These are phyloP conservation scores for Rutidosis leptorrhynchoides DNA, from an alignment of 129 eudicot genomes.

Conservation along the genomic window DNA sequence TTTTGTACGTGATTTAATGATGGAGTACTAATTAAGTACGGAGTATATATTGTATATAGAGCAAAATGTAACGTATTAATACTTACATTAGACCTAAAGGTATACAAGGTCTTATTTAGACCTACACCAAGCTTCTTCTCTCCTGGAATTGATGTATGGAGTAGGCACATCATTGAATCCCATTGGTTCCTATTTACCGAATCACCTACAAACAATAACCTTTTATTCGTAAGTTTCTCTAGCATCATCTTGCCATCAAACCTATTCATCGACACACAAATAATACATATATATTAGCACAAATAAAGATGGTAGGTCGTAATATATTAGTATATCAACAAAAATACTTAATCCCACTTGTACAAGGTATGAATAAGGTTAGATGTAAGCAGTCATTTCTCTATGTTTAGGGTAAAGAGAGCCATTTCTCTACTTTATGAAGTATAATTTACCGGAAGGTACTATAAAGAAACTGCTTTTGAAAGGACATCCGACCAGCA, in stretches of 20 bases:
- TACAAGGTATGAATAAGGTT: too few relatives aligned
- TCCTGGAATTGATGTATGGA: constrained; percentile 46
- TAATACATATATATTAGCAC: constrained; percentile 9
- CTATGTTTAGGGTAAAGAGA: too few relatives aligned
- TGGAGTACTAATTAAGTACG: too few relatives aligned
- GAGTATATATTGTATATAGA: too few relatives aligned
- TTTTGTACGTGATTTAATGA: background rate
- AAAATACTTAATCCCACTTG: too few relatives aligned
- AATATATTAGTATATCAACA: too few relatives aligned
- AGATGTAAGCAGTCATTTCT: too few relatives aligned
- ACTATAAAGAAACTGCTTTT: too few relatives aligned
- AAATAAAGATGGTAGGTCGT: constrained; percentile 6
- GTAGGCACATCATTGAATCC: constrained; percentile 75
- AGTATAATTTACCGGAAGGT: too few relatives aligned
- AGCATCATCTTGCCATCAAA: constrained; percentile 54
- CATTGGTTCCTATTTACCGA: constrained; percentile 74
- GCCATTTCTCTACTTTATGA: too few relatives aligned
- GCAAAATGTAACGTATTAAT: background rate
- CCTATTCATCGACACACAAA: constrained; percentile 29
- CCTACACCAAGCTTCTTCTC: constrained; percentile 25
- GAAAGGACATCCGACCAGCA: too few relatives aligned
- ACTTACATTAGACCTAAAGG: constrained; percentile 48
- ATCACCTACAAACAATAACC: constrained; percentile 75
- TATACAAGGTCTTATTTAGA: constrained; percentile 48
- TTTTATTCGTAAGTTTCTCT: constrained; percentile 56